Evolutionary conservation across 73 alveolate species (phyloP), one percentile per base, ranked within the genome.

Genomic region (Stentor coeruleus): DNA sequence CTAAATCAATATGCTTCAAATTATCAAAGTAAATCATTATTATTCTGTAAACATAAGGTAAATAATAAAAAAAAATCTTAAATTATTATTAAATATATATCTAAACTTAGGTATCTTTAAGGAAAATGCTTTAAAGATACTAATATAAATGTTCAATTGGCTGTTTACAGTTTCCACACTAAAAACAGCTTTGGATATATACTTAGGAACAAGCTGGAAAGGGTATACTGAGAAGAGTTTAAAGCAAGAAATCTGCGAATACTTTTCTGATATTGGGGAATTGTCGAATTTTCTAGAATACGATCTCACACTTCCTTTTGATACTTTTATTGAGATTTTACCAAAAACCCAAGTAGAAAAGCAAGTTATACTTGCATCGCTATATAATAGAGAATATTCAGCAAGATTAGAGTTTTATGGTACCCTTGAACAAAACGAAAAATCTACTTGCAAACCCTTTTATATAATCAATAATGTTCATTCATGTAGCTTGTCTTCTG

Each of bases 161-260:
- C 66, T 49, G 6, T 20, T 49, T 6, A 6, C 20, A 11, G 6
- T 49, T 49, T 49, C 6, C 66, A 11, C 66, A 49, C 20, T 20
- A 11, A 20, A 49, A 49, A 20, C 66, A 11, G 6, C 66, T 49
- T 20, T 49, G 66, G 20, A 49, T 20, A 49, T 49, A 11, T 49
- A 6, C 6, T 11, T 49, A 6, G 66, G 20, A 6, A 66, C 79
- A 33, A 20, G 33, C n/a, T 66, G 79, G 79, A 66, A 66, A 33
- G 39, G 42, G 2, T 31, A 20, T 11, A 66, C 40, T 15, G 36
- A 20, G 33, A 26, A 20, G 14, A 26, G 42, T 40, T 33, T 66
- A 15, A 66, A 28, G n/a, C 79, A 66, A 66, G 79, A 66, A 66
- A 66, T 66, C 40, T 28, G 79, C 37, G 79, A 66, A 31, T 66